phyloP scores from a whole-genome alignment of 148 eudicot genomes.

The Cornus controversa region DNA sequence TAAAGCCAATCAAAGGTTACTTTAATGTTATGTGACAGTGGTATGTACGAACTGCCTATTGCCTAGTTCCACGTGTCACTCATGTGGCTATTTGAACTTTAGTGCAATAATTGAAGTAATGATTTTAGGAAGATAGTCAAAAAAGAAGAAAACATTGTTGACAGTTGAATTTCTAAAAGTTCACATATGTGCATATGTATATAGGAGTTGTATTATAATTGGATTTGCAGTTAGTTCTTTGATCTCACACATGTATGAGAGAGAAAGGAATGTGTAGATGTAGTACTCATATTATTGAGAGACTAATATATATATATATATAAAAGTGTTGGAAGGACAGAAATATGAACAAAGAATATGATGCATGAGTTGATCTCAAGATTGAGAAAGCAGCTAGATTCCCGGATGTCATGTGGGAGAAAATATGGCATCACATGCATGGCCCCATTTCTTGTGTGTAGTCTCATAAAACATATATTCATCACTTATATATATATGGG shows the following conservation, averaged over 20 bases:
- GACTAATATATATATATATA: background rate
- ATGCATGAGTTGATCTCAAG: constrained; percentile 6
- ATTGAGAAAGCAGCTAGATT: constrained; percentile 24
- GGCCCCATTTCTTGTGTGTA: background rate
- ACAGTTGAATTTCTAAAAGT: no score
- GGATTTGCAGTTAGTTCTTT: no score
- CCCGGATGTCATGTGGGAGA: constrained; percentile 26
- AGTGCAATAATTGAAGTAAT: constrained; percentile 25
- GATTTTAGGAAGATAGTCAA: constrained; percentile 15
- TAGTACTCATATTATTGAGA: no score
- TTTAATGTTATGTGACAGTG: constrained; percentile 10
- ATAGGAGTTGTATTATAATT: no score
- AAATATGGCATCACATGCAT: constrained; percentile 25
- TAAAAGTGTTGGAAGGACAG: no score
- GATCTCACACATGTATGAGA: no score
- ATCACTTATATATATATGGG: background rate
- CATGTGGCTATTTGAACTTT: constrained; percentile 17
- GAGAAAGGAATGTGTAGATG: no score
- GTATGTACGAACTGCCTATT: background rate
- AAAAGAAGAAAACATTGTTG: constrained; percentile 3
- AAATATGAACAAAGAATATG: no score
- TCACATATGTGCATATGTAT: no score
- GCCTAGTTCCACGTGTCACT: constrained; percentile 10
- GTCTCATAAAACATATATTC: background rate
- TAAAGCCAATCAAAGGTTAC: constrained; percentile 9